Conservation (phyloP, 495 filamentous ascomycete species). For the Talaromyces proteolyticus region DNA sequence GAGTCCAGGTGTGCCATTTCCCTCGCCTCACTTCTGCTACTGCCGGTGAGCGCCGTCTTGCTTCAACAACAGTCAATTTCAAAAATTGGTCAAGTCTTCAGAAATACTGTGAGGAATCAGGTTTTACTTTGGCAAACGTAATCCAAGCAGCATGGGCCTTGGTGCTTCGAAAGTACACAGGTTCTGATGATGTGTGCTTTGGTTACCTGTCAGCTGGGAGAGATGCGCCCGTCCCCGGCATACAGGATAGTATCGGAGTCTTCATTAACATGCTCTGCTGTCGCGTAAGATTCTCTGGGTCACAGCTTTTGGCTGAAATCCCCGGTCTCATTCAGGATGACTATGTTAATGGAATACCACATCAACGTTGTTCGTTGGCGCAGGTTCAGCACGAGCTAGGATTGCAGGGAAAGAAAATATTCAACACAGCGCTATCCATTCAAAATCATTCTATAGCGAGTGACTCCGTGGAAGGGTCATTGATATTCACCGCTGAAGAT, state of each 20-base stretch:
- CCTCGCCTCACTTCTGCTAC: conserved; percentile 11
- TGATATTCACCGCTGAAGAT: conserved; percentile 32
- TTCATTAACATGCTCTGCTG: conserved; percentile 56
- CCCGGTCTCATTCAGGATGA: conserved; percentile 41
- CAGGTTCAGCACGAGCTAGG: conserved; percentile 51
- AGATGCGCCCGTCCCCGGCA: conserved; percentile 41
- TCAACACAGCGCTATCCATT: conserved; percentile 54
- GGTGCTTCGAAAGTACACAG: conserved; percentile 45
- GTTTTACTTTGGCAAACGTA: conserved; percentile 45
- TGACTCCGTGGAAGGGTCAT: conserved; percentile 23
- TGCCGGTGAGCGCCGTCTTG: conserved; percentile 10
- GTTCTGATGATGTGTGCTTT: conserved; percentile 52
- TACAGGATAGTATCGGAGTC: conserved; percentile 47
- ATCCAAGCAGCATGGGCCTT: conserved; percentile 53
- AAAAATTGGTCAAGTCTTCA: conserved; percentile 33
- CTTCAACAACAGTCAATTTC: conserved; percentile 25
- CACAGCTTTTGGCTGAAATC: conserved; percentile 31
- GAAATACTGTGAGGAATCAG: conserved; percentile 38
- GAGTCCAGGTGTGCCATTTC: conserved; percentile 36
- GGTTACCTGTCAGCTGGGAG: conserved; percentile 47
- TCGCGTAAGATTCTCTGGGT: conserved; percentile 30
- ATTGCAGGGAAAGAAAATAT: conserved; percentile 41
- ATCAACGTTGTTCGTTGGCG: conserved; percentile 49
- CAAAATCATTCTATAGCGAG: conserved; percentile 35
- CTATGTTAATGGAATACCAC: conserved; percentile 39